phyloP scores from a whole-genome alignment of 257 asterid species.

The Cordia subcordata region DNA sequence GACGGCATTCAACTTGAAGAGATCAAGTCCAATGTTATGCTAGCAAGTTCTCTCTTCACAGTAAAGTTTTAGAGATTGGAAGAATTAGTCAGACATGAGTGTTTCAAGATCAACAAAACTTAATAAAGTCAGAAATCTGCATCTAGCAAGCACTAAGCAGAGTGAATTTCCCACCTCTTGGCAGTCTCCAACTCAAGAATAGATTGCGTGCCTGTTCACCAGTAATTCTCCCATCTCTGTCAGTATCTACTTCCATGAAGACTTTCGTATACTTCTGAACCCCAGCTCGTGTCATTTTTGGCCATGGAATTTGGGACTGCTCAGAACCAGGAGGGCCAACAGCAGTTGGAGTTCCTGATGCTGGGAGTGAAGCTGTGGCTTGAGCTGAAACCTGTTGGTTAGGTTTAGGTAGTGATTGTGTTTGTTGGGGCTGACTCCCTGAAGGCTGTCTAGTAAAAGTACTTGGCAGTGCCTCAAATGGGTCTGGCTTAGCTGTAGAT shows the following conservation, averaged over 20 bases:
- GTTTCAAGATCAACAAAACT: background rate
- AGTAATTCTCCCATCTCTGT: conserved; percentile 82
- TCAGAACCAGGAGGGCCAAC: conserved; percentile 43
- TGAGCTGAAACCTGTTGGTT: conserved; percentile 58
- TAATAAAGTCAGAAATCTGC: background rate
- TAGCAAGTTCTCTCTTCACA: background rate
- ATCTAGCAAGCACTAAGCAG: conserved; percentile 1
- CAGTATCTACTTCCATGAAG: conserved; percentile 83
- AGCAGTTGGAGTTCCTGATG: conserved; percentile 48
- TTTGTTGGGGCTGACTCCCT: conserved; percentile 43
- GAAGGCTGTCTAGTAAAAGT: conserved; percentile 47
- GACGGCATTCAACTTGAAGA: too few species aligned
- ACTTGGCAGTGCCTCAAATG: conserved; percentile 72
- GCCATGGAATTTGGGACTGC: conserved; percentile 76
- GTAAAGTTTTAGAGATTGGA: background rate
- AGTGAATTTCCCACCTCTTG: conserved; percentile 51
- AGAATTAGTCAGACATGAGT: background rate
- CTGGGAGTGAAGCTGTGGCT: conserved; percentile 38
- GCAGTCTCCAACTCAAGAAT: conserved; percentile 92
- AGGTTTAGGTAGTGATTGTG: conserved; percentile 49
- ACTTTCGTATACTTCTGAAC: conserved; percentile 90
- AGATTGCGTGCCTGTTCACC: conserved; percentile 92
- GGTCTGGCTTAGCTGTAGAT: conserved; percentile 59
- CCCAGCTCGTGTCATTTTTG: conserved; percentile 91
- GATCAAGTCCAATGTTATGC: too few species aligned